phyloP scores from a whole-genome alignment of 495 filamentous ascomycete species.

The Lepidopterella palustris region DNA sequence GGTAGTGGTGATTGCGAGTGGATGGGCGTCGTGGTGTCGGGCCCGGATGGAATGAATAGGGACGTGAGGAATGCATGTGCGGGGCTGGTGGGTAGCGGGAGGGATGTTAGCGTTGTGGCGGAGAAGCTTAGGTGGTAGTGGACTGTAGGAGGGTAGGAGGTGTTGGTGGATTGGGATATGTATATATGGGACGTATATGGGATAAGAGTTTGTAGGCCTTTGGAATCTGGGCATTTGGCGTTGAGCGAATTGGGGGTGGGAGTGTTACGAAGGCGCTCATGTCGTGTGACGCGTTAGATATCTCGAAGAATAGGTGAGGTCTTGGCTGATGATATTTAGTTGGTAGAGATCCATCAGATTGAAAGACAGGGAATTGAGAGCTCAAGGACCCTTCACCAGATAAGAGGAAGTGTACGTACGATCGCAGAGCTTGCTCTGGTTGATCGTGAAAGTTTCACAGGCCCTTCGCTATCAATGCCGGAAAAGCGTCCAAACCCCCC shows the following conservation, averaged over 20 bases:
- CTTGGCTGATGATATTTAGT: too few species aligned
- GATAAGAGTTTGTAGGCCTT: neutral
- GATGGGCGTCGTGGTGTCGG: constrained; percentile 46
- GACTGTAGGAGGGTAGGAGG: neutral
- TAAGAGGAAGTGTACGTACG: too few species aligned
- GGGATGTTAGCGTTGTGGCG: constrained; percentile 29
- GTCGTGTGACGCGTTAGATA: neutral
- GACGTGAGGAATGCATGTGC: constrained; percentile 49
- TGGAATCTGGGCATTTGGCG: neutral
- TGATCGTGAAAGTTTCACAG: too few species aligned
- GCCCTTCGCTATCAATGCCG: too few species aligned
- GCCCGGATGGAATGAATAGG: constrained; percentile 50
- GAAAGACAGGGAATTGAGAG: too few species aligned
- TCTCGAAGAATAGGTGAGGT: neutral
- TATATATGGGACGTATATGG: neutral
- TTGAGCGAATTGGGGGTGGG: neutral
- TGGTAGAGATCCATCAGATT: too few species aligned
- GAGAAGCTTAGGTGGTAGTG: constrained; percentile 37
- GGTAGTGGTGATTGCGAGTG: constrained; percentile 30
- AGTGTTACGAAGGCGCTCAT: neutral
- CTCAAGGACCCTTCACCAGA: too few species aligned
- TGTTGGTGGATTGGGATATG: neutral
- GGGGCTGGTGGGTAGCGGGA: constrained; percentile 31
- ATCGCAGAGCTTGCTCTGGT: too few species aligned
- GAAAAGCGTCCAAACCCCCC: too few species aligned